These are phyloP conservation scores for Elongisporangium undulatum DNA, from an alignment of 352 stramenopile species.

Conservation along the genomic window DNA sequence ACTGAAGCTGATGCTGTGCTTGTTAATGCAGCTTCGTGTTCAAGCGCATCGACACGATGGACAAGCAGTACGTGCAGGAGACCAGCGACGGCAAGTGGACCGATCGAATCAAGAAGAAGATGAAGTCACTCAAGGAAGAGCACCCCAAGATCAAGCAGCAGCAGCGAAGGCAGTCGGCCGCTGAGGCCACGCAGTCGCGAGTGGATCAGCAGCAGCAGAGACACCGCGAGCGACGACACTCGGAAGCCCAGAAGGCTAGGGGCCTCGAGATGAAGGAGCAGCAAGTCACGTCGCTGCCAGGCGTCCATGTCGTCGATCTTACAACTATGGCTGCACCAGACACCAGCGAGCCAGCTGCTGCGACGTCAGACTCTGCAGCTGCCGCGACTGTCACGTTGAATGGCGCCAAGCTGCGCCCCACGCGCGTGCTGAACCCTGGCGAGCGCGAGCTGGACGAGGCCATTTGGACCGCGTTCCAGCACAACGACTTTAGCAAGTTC, in stretches of 20 bases:
- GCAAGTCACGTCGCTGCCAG: conserved; percentile 48
- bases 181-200: conserved; percentile 16
- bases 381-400: conserved; percentile 40
- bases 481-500: conserved; percentile 78
- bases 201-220: conserved; percentile 56
- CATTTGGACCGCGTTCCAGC: conserved; percentile 73
- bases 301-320: conserved; percentile 65
- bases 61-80: conserved; percentile 34
- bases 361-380: conserved; percentile 2
- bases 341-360: neutral
- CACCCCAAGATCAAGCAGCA: conserved; percentile 28
- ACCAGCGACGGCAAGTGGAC: conserved; percentile 48
- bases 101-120: conserved; percentile 63
- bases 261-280: conserved; percentile 61
- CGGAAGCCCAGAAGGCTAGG: conserved; percentile 44
- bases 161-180: conserved; percentile 2
- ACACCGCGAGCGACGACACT: conserved; percentile 45
- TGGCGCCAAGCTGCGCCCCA: conserved; percentile 41
- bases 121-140: conserved; percentile 53
- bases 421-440: conserved; percentile 72
- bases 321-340: conserved; percentile 20
- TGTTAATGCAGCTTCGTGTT: conserved; percentile 53
- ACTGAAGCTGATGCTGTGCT: neutral
- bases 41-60: conserved; percentile 81
- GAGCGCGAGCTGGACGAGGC: conserved; percentile 75